Evolutionary conservation across 2,329 filamentous ascomycete species (phyloP).

Genomic region (Helotiales sp.): DNA sequence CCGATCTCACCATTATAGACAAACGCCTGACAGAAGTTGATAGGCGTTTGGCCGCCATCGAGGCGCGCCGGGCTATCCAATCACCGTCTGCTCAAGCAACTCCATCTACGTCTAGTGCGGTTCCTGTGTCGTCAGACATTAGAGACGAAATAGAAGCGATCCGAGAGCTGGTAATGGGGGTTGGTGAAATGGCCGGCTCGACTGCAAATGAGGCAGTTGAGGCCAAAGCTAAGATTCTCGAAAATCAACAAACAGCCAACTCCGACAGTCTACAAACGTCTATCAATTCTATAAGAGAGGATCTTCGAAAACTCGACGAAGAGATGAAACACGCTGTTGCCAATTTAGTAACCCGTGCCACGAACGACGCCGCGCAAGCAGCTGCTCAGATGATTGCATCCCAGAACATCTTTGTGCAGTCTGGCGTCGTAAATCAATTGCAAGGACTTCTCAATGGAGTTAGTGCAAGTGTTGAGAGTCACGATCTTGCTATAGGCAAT

Average conservation of each 20-base stretch:
- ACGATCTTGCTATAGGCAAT: slow-evolving; percentile 8
- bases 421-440: neutral
- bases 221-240: neutral
- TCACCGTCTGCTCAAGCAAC: neutral
- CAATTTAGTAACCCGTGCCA: neutral
- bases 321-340: neutral
- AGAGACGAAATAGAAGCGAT: neutral
- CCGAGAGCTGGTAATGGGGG: neutral
- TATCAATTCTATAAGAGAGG: neutral
- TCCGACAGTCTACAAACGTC: neutral
- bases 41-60: neutral
- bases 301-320: neutral
- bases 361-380: neutral
- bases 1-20: neutral
- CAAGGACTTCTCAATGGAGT: neutral
- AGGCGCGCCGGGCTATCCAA: too few relatives aligned
- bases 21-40: too few relatives aligned
- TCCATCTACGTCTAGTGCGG: neutral
- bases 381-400: neutral
- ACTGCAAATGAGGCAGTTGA: neutral
- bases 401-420: neutral
- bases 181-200: neutral
- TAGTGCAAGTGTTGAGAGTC: slow-evolving; percentile 4
- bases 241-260: neutral
- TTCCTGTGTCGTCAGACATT: neutral